Conservation (phyloP, 2,329 filamentous ascomycete genomes). For the Dothidotthia symphoricarpi region DNA sequence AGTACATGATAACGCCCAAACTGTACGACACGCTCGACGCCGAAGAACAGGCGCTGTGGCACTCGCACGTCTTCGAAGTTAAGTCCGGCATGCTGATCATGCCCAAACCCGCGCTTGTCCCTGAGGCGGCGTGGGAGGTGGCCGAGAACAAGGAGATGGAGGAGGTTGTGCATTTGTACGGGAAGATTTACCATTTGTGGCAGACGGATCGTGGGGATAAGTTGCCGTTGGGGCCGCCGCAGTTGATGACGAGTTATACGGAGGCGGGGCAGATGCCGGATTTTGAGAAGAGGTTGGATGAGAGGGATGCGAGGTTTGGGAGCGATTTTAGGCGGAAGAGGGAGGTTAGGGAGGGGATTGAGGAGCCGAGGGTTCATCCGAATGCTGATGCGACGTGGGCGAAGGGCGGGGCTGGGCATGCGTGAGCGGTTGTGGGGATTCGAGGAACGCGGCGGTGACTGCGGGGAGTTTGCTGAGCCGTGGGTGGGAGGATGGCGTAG, state of each 20-base stretch:
- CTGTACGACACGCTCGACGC: slow-evolving; percentile 65
- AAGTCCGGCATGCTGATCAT: slow-evolving; percentile 79
- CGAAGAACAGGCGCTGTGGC: slow-evolving; percentile 75
- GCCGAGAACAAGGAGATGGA: slow-evolving; percentile 81
- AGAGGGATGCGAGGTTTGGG: slow-evolving; percentile 56
- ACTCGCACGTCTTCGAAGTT: slow-evolving; percentile 72
- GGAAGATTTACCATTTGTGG: slow-evolving; percentile 85
- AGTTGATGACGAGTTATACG: slow-evolving; percentile 65
- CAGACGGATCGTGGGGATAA: slow-evolving; percentile 73
- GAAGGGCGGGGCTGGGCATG: slow-evolving; percentile 19
- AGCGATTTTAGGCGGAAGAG: slow-evolving; percentile 54
- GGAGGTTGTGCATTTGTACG: slow-evolving; percentile 70
- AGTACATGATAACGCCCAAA: slow-evolving; percentile 77
- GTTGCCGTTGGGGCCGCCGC: slow-evolving; percentile 59
- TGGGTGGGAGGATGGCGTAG: no score
- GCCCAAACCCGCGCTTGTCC: slow-evolving; percentile 59
- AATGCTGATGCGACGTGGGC: slow-evolving; percentile 53
- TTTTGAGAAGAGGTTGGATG: slow-evolving; percentile 48
- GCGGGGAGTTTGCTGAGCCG: no score
- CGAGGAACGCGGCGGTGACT: neutral
- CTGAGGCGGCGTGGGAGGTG: slow-evolving; percentile 65
- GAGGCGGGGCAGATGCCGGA: slow-evolving; percentile 49
- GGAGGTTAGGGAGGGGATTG: slow-evolving; percentile 54
- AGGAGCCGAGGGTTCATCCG: slow-evolving; percentile 48
- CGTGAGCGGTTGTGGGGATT: neutral